Base-by-base conservation (phyloP, 2,329 filamentous ascomycete species). In the Fusarium subtropicale region DNA sequence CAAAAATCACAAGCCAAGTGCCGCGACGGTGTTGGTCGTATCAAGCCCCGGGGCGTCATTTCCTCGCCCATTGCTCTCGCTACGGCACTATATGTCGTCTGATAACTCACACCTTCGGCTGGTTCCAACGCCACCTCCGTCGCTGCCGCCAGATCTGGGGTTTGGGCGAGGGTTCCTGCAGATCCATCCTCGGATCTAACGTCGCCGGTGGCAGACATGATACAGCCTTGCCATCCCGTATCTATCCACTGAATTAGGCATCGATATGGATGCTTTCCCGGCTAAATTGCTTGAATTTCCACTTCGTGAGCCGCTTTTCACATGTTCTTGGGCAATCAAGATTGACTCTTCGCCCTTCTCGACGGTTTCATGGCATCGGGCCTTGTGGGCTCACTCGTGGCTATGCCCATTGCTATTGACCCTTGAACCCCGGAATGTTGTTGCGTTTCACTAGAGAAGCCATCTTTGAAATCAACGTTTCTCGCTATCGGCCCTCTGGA, bases 101-200 rank as follows among this genome's bases (percentile, higher is more conserved):
- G 51, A 45, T 50, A 61, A 56, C 54, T 62, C 41, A 45, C 50
- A 13, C 48, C 31, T 48, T 62, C 47, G 24, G 33, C 61, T 66
- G 51, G 47, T 28, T 33, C 56, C 54, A 68, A 68, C 64, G 33
- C 56, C 26, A 30, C 41, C 47, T 48, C 57, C 47, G 52, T 58
- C 42, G 68, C 53, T 55, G 64, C 60, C 64, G 59, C 55, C 57
- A 72, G 71, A 74, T 74, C 71, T 74, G 67, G 66, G 65, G 65
- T 68, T 69, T 56, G 60, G 45, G 44, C 38, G 66, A 69, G 68
- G 67, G 71, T 74, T 74, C 71, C 71, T 74, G 71, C 71, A 74
- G 69, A 72, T 68, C 60, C 55, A 46, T 36, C 34, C 47, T 69
- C 62, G 63, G 69, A 66, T 72, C 66, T 60, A 72, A 61, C 66